Evolutionary conservation across 2,329 filamentous ascomycete genomes (phyloP), one percentile per base, ranked within the genome.

Genomic region (Penicillium sp.): DNA sequence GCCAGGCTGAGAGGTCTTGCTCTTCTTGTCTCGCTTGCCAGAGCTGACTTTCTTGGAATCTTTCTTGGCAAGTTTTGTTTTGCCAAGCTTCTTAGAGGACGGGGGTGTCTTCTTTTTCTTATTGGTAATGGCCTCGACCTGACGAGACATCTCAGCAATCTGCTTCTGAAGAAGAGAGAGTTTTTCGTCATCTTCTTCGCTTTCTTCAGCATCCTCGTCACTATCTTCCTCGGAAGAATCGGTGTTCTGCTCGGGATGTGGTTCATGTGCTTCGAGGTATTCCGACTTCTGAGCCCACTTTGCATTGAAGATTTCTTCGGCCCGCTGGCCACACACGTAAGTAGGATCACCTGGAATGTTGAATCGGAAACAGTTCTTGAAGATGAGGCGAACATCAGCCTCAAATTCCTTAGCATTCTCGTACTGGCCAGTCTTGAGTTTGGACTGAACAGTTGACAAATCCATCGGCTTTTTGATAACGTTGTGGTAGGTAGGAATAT

Each of bases 391-490:
- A 51, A 96, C 84, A 66, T 96, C 92, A 55, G 82, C 82, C 67
- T 96, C 89, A 64, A 97, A 91, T 42, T 97, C 92, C 71, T 91
- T 91, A 1, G 90, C 81, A 53, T 82, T 90, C 61, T 85, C 82
- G 67, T 97, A 97, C 52, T 91, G 84, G 26, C 91, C 91, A 11
- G 80, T 79, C 62, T 87, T 84, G 38, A 97, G 80, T 74, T 95
- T 95, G 39, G 81, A 80, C 34, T 83, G 80, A 67, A 96, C 88
- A n/a, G 90, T 96, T 14, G 82, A 80, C 46, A 97, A 79, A 71
- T 99, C 93, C 93, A 97, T 99, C 0, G 94, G 94, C 70, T 92
- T 91, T 79, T 96, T 97, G 76, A 99, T 91, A 58, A 97, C 80
- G 66, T 88, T 91, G 71, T 94, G 90, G 70, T 99, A 99, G 23